Percentiles rank a stretch among this genome's conserved stretches.
phyloP scores from a whole-genome alignment of 768 basidiomycete species.

The Xerocomellus intermedius region DNA sequence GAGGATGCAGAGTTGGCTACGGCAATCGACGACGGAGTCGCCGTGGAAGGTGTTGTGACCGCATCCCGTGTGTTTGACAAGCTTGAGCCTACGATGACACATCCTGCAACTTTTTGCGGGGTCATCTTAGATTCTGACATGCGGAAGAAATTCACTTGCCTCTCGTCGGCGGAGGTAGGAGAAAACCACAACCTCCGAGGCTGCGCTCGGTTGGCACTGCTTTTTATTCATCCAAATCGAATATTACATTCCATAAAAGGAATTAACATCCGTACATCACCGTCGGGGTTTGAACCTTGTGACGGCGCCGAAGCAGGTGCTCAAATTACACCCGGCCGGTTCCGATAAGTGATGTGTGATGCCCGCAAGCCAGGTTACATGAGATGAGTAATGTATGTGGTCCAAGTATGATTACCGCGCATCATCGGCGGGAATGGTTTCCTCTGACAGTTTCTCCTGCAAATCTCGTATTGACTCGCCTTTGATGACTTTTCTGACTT shows the following conservation, averaged over 20 bases:
- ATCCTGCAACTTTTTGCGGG: conserved; percentile 34
- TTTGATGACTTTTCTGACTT: conserved; percentile 82
- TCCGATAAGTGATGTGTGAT: too few species aligned
- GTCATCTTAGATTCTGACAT: neutral
- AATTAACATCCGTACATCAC: too few species aligned
- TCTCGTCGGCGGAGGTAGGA: conserved; percentile 58
- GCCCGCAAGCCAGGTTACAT: too few species aligned
- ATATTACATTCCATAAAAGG: too few species aligned
- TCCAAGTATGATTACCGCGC: too few species aligned
- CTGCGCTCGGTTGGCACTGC: neutral
- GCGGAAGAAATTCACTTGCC: conserved; percentile 16
- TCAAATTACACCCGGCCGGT: too few species aligned
- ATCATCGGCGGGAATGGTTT: conserved; percentile 17
- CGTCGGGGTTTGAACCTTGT: too few species aligned
- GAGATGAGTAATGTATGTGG: too few species aligned
- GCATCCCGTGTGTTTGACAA: conserved; percentile 50
- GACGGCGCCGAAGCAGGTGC: too few species aligned
- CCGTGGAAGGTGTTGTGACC: conserved; percentile 50
- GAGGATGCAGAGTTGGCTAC: conserved; percentile 39
- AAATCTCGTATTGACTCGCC: conserved; percentile 78
- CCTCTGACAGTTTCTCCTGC: conserved; percentile 62
- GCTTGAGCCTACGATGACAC: conserved; percentile 63
- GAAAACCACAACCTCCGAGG: conserved; percentile 12
- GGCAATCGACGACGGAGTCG: conserved; percentile 54
- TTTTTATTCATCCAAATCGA: neutral